Evolutionary conservation across 2,329 filamentous ascomycete species (phyloP), one percentile per base, ranked within the genome.

Genomic region (Boeremia lycopersici): DNA sequence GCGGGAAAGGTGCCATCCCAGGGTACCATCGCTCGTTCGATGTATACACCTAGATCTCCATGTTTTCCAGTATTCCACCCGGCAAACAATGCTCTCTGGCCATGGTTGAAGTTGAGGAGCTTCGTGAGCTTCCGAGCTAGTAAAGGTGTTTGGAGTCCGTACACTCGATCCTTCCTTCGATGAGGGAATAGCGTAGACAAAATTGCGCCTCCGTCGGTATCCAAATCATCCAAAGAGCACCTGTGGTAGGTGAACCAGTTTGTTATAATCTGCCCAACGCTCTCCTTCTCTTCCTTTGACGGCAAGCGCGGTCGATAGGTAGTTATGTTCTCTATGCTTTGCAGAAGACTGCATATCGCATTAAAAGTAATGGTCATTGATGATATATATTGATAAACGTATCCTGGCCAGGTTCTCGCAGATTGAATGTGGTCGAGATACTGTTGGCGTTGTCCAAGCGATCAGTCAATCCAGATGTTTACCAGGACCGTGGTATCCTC

Each of bases 161-260:
- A 96, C 2, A 93, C 89, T 26, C 91, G 84, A 68, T 96, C 91
- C 2, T 86, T 87, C 48, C 91, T 82, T 60, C 83, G 86, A 59
- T 92, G 87, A 0, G 92, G 91, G 0, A 96, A 82, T 0, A 97
- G 75, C 2, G 88, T 87, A 1, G 89, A 93, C 0, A 96, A 78
- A 1, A 96, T 76, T 2, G 89, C 88, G 1, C 84, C 77, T 1
- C 81, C 78, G 64, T 87, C 78, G 1, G 84, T 84, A 26, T 82
- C 78, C 7, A 83, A 76, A 0, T 80, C 78, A 67, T 87, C 77
- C 13, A 96, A 80, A 1, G 75, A 74, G 13, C 74, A 72, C 5
- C 84, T 83, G 69, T 96, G 84, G 1, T 78, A 76, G 12, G 72
- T 70, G 73, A 96, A 95, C 92, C 93, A 97, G 26, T 78, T 72